Evolutionary conservation across 1,284 basidiomycete genomes (phyloP).

Genomic region (Sanguinoderma infundibulare): DNA sequence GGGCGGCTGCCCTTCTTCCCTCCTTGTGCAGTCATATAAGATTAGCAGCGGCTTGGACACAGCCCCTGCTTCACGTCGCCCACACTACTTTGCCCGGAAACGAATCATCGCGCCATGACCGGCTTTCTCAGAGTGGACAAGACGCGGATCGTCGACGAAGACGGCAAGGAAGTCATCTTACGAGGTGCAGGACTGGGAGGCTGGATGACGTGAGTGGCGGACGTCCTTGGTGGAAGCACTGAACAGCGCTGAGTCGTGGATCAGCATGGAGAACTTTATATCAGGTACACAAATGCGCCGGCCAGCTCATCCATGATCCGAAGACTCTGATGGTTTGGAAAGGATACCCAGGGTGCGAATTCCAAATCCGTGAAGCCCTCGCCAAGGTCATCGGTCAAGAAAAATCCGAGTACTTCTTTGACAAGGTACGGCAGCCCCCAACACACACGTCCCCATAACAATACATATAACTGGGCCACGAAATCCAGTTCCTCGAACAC

Average conservation of each 20-base stretch:
- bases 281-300: constrained; percentile 37
- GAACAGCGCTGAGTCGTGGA: not conserved
- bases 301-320: not conserved
- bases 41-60: not conserved
- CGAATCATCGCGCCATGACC: constrained; percentile 9
- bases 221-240: not conserved
- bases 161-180: constrained; percentile 60
- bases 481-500: constrained; percentile 72
- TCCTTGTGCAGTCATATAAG: constrained; percentile 5
- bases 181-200: constrained; percentile 73
- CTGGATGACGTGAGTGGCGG: constrained; percentile 76
- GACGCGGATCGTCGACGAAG: constrained; percentile 51
- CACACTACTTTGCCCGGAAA: not conserved
- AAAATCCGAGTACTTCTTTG: constrained; percentile 80
- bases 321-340: not conserved
- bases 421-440: constrained; percentile 69
- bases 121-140: constrained; percentile 12
- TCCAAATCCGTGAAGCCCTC: constrained; percentile 70
- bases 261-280: constrained; percentile 69
- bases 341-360: constrained; percentile 67
- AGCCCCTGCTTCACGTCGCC: not conserved
- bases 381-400: constrained; percentile 57
- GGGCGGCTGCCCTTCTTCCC: constrained; percentile 2
- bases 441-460: constrained; percentile 66
- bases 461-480: no score